Evolutionary conservation across 2,329 filamentous ascomycete genomes (phyloP).

Genomic region (Chrysoporthe austroafricana): DNA sequence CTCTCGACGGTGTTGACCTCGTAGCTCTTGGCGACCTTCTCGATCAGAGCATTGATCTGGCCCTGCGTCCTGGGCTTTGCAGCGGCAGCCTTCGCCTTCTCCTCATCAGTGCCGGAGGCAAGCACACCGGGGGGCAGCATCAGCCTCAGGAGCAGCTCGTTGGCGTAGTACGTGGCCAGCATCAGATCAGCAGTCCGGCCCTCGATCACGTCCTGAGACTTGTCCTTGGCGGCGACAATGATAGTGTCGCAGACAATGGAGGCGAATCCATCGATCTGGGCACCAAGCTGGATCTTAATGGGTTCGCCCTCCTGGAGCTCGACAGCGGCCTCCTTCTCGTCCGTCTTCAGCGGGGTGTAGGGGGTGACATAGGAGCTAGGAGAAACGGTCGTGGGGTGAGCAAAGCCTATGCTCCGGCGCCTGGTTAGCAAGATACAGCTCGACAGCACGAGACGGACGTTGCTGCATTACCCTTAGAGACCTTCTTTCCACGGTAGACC

Average conservation of each 20-base stretch:
- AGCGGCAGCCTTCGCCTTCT: conserved; percentile 87
- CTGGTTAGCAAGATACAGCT: conserved; percentile 8
- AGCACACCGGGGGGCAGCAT: conserved; percentile 91
- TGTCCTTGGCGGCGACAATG: conserved; percentile 67
- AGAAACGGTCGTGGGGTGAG: conserved; percentile 93
- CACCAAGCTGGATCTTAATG: conserved; percentile 98
- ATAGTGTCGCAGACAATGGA: conserved; percentile 95
- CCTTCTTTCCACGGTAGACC: conserved; percentile 98
- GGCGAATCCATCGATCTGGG: conserved; percentile 96
- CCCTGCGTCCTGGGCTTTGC: conserved; percentile 83
- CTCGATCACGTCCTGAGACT: conserved; percentile 66
- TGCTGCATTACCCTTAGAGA: conserved; percentile 73
- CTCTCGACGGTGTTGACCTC: conserved; percentile 94
- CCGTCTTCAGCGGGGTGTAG: conserved; percentile 89
- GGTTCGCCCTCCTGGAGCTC: conserved; percentile 84
- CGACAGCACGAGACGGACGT: background rate
- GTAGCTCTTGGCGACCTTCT: conserved; percentile 90
- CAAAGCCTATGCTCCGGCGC: conserved; percentile 64
- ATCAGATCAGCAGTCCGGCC: conserved; percentile 85
- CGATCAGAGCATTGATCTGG: conserved; percentile 84
- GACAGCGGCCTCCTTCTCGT: conserved; percentile 79
- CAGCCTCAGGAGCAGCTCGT: conserved; percentile 88
- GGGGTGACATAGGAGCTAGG: conserved; percentile 94
- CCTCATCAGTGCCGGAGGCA: conserved; percentile 83
- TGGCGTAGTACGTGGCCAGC: conserved; percentile 90